A percentile compares a stretch with the other conserved stretches of the same genome.
phyloP scores from a whole-genome alignment of 139 green algal species.

The Coelastrella sp. region DNA sequence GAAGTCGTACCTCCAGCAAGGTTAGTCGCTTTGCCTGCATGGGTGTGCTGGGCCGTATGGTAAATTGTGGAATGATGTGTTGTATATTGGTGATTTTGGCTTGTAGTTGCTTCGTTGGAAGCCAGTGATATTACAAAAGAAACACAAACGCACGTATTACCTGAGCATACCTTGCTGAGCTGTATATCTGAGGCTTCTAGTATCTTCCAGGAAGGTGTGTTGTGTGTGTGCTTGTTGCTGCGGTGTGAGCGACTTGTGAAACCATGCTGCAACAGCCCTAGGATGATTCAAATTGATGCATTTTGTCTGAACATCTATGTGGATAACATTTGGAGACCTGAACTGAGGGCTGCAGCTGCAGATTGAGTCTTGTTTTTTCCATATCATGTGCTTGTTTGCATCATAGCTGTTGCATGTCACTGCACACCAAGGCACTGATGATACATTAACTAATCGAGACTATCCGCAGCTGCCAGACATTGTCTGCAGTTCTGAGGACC shows the following conservation, averaged over 20 bases:
- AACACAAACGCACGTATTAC: conserved; percentile 55
- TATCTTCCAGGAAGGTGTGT: too few species aligned
- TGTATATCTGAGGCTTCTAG: conserved; percentile 44
- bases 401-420: too few species aligned
- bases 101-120: not conserved
- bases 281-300: conserved; percentile 42
- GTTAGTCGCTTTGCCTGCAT: not conserved
- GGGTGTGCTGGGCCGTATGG: not conserved
- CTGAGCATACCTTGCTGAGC: conserved; percentile 43
- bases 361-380: not conserved
- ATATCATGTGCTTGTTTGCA: not conserved
- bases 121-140: conserved; percentile 31
- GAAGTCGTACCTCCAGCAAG: not conserved
- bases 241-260: not conserved
- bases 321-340: conserved; percentile 49
- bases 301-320: conserved; percentile 23
- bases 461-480: conserved; percentile 33
- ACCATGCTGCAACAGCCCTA: too few species aligned
- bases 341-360: conserved; percentile 37
- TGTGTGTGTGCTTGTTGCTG: not conserved
- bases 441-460: conserved; percentile 37
- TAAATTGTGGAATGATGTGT: not conserved
- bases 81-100: not conserved
- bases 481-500: conserved; percentile 28
- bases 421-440: conserved; percentile 28